Conservation (phyloP, 805 yeast genomes). For the Candida vartiovaarae region DNA sequence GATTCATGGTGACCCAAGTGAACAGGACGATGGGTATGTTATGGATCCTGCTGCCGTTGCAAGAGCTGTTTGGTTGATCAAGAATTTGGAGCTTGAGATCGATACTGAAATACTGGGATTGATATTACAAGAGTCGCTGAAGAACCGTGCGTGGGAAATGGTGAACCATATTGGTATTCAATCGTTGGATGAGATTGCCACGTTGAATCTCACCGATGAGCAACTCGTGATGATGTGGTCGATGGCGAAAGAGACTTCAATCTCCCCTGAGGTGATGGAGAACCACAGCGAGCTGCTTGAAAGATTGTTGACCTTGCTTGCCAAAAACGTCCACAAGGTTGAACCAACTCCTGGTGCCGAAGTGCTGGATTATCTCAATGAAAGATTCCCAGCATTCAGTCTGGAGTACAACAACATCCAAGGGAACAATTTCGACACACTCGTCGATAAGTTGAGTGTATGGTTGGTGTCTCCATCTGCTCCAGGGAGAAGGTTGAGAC, state of each 20-base stretch:
- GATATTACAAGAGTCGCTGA: conserved; percentile 10
- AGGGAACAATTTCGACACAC: no score
- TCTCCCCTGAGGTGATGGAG: neutral
- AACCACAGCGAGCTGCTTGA: neutral
- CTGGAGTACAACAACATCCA: no score
- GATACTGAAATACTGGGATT: conserved; percentile 8
- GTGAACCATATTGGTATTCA: conserved; percentile 11
- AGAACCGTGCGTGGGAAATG: conserved; percentile 2
- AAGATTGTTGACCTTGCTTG: neutral
- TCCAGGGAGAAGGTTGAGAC: neutral
- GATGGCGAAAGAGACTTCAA: neutral
- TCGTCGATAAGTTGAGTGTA: no score
- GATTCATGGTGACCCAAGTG: conserved; percentile 31
- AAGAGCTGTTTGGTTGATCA: conserved; percentile 20
- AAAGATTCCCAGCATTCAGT: neutral
- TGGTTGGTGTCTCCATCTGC: neutral
- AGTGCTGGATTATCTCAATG: neutral
- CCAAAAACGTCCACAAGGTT: neutral
- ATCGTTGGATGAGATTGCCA: conserved; percentile 3
- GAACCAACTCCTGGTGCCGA: neutral
- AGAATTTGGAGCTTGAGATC: conserved; percentile 11
- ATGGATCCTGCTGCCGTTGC: conserved; percentile 17
- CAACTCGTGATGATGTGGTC: conserved; percentile 7
- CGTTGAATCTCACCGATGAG: conserved; percentile 5
- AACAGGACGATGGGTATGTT: conserved; percentile 27